A percentile compares a stretch with the other conserved stretches of the same genome.
Evolutionary conservation across 2,329 filamentous ascomycete species (phyloP).

Genomic region (Neonectria magnoliae): DNA sequence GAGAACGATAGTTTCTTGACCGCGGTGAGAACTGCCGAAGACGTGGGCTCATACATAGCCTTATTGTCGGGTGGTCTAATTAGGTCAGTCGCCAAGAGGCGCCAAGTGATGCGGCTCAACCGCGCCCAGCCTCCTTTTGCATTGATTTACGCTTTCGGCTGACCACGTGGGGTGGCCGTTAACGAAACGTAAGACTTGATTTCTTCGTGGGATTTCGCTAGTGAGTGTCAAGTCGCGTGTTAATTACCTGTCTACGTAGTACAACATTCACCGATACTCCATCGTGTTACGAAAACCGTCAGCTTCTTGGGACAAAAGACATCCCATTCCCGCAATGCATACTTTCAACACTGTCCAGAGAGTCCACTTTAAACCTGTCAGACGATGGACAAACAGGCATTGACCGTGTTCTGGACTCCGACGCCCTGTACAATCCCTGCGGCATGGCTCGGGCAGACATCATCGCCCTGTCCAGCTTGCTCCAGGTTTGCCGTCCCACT

Average conservation of each 20-base stretch:
- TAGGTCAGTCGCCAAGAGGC: neutral
- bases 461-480: neutral
- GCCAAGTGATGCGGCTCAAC: constrained; percentile 6
- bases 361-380: neutral
- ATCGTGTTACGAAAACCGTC: neutral
- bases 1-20: neutral
- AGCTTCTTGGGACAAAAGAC: no score
- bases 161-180: neutral
- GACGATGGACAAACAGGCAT: neutral
- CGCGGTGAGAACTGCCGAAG: neutral
- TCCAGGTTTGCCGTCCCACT: neutral
- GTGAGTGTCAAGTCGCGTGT: neutral
- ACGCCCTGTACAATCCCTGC: neutral
- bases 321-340: neutral
- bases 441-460: neutral
- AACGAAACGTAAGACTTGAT: neutral
- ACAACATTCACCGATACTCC: neutral
- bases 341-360: neutral
- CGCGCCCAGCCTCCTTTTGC: neutral
- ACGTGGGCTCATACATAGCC: neutral
- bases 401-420: neutral
- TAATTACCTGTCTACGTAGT: no score
- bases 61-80: neutral
- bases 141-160: neutral
- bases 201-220: neutral